Conservation (phyloP, 805 yeast species). For the Sugiyamaella lignohabitans region DNA sequence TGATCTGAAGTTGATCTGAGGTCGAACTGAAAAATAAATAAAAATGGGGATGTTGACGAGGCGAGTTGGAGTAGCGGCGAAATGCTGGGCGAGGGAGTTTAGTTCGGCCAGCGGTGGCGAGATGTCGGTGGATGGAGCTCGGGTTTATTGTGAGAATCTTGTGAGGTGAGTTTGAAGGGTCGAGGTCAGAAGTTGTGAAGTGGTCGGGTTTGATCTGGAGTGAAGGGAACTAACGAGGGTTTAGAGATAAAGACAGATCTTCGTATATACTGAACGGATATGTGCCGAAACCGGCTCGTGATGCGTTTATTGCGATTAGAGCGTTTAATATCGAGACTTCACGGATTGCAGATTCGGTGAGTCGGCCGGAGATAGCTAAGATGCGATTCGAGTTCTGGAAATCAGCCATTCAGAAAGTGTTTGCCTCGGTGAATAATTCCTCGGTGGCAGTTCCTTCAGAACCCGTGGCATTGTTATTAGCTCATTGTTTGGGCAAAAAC, state of each 20-base stretch:
- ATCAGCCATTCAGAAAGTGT: conserved; percentile 47
- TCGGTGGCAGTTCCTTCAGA: conserved; percentile 40
- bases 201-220: background rate
- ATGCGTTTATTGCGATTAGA: conserved; percentile 55
- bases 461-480: conserved; percentile 56
- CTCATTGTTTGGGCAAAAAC: conserved; percentile 42
- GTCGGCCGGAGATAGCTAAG: conserved; percentile 32
- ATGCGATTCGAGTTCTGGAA: conserved; percentile 72
- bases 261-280: conserved; percentile 62
- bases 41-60: too few species aligned
- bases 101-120: background rate
- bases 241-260: conserved; percentile 46
- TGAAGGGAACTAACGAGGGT: background rate
- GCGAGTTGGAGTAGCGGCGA: too few species aligned
- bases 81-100: too few species aligned
- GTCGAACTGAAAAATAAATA: background rate
- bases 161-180: conserved; percentile 4
- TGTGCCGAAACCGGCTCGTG: conserved; percentile 57
- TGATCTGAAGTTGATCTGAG: background rate
- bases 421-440: conserved; percentile 28
- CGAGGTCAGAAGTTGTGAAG: too few species aligned
- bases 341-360: conserved; percentile 39
- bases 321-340: conserved; percentile 62
- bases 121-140: conserved; percentile 24
- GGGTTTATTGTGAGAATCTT: conserved; percentile 41